Percentiles rank a stretch among this genome's conserved stretches.
These are phyloP conservation scores for Sophora flavescens DNA, from an alignment of 306 rosid species.

Conservation along the genomic window DNA sequence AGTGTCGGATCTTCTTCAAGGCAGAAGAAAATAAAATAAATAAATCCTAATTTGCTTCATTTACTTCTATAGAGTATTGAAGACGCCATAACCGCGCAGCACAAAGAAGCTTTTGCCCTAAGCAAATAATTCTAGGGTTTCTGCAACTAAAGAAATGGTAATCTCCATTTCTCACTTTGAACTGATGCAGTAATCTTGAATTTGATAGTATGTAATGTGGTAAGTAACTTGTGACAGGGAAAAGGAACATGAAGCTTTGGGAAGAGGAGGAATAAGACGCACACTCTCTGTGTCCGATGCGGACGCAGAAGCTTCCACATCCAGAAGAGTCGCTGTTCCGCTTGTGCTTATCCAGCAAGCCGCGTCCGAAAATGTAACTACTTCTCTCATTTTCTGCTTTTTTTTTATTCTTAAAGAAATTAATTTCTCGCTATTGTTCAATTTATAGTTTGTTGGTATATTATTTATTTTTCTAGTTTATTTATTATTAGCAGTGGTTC, in stretches of 20 bases:
- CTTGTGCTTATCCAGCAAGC: conserved; percentile 73
- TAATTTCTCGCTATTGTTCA: not conserved
- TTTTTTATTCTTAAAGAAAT: not conserved
- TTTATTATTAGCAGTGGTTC: too few relatives aligned
- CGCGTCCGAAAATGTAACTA: conserved; percentile 61
- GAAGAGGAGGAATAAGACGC: conserved; percentile 80
- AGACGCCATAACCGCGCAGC: not conserved
- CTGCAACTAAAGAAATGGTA: conserved; percentile 43
- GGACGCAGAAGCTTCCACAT: conserved; percentile 77
- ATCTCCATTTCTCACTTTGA: not conserved
- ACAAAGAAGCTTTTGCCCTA: not conserved
- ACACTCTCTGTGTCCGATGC: conserved; percentile 69
- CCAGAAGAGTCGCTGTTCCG: conserved; percentile 72
- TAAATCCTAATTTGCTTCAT: conserved; percentile 42
- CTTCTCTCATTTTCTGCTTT: not conserved
- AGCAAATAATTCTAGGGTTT: conserved; percentile 38
- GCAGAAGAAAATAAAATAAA: not conserved
- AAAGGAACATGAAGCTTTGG: conserved; percentile 77
- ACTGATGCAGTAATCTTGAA: not conserved
- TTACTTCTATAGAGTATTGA: not conserved
- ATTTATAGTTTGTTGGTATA: not conserved
- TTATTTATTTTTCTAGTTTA: not conserved
- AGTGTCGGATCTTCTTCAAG: too few relatives aligned
- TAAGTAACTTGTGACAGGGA: conserved; percentile 46
- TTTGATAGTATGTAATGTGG: not conserved